Base-by-base conservation (phyloP, 1,139 yeast genomes). In the Nakaseomyces kungkrabaensis region DNA sequence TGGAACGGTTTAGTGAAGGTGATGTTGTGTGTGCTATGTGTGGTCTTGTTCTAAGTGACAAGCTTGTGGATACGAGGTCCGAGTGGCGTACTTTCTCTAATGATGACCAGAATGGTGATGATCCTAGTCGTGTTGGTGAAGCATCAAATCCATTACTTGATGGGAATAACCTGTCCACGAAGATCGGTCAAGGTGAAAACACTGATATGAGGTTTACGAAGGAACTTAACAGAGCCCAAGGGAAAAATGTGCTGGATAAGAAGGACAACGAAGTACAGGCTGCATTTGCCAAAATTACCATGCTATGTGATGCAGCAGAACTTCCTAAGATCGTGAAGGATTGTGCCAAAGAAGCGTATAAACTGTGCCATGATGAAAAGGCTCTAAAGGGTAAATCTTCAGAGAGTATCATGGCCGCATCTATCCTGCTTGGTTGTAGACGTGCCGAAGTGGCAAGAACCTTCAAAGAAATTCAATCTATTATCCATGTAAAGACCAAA, bases 51-150 rank as follows among this genome's bases (percentile, higher is more conserved):
- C 76, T 92, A 32, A 88, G 96, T 59, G 96, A 89, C 66, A 75
- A 95, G 56, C 85, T 92, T 49, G 96, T 92, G 34, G 98, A 92
- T 65, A 90, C 96, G 5, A 76, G 98, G 59, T 87, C 96, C 1
- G 98, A 92, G 73, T 92, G 98, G 98, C 86, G 98, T 74, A 92
- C 98, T 1, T 92, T 92, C 69, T 81, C 85, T 55, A 92, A 92
- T 67, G 98, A 92, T 67, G 98, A 92, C 67, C 97, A 90, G 69
- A 94, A 92, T 58, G 96, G 95, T 60, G 97, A 89, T 65, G 98
- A 92, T 67, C 98, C 98, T 4, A 84, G 95, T 60, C 97, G 98
- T 85, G 98, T 92, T 56, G 98, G 98, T 68, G 97, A 90, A 64
- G 97, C 97, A 3, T 85, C 94, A n/a, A 90, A 90, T 65, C 97